Conservation (phyloP, 73 alveolate species). For the Tetrahymena malaccensis region DNA sequence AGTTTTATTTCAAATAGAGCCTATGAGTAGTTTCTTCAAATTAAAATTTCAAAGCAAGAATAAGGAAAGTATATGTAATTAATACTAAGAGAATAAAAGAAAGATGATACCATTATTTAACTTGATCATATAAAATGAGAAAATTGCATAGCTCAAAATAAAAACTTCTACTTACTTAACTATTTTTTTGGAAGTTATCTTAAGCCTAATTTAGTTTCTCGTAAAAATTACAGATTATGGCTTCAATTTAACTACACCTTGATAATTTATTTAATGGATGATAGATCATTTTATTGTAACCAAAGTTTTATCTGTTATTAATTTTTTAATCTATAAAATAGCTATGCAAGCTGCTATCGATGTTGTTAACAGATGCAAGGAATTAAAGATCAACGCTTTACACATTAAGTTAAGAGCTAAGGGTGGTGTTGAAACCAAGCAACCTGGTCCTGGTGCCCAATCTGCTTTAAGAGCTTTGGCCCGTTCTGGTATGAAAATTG, state of each 20-base stretch:
- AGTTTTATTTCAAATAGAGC: neutral
- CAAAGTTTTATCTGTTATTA: neutral
- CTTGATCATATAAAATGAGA: neutral
- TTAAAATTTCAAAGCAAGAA: neutral
- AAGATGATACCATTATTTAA: neutral
- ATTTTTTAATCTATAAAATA: neutral
- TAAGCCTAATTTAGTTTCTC: neutral
- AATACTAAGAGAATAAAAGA: neutral
- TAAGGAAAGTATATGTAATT: neutral
- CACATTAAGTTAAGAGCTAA: conserved; percentile 97
- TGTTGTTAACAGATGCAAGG: conserved; percentile 75
- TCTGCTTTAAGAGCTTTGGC: conserved; percentile 99
- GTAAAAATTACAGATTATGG: too few relatives aligned
- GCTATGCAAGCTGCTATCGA: conserved; percentile 99
- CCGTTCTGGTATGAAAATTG: conserved; percentile 96
- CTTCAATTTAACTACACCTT: neutral
- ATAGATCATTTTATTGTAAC: neutral
- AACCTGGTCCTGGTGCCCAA: conserved; percentile 98
- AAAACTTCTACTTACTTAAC: neutral
- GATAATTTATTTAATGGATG: neutral
- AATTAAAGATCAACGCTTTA: conserved; percentile 91
- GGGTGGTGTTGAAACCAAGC: conserved; percentile 91
- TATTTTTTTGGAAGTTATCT: neutral
- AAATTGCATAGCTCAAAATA: neutral
- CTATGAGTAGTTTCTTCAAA: too few relatives aligned